phyloP scores from a whole-genome alignment of 768 basidiomycete species.

The Mycena leptocephala region DNA sequence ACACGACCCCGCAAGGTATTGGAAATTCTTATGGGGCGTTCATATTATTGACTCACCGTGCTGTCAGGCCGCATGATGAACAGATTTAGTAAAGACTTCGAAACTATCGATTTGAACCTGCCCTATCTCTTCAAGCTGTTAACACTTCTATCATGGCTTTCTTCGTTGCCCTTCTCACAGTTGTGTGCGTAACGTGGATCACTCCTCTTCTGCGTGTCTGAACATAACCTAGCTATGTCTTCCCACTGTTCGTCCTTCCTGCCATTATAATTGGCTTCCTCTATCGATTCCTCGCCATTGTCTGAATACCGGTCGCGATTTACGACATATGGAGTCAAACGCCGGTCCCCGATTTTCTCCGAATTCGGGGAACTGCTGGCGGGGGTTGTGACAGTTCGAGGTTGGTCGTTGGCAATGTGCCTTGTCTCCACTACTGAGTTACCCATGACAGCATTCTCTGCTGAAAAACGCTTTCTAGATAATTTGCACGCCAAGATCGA shows the following conservation, averaged over 20 bases:
- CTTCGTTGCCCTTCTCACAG: constrained; percentile 82
- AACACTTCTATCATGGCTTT: constrained; percentile 86
- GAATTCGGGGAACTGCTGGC: constrained; percentile 89
- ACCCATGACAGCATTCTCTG: constrained; percentile 78
- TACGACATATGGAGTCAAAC: constrained; percentile 95
- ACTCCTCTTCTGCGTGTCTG: too few species aligned
- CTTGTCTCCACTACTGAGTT: too few species aligned
- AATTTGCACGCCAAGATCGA: constrained; percentile 83
- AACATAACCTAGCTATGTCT: constrained; percentile 67
- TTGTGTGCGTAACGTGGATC: constrained; percentile 76
- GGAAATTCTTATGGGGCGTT: too few species aligned
- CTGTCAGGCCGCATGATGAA: constrained; percentile 86
- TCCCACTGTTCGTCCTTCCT: constrained; percentile 89
- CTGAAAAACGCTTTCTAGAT: constrained; percentile 84
- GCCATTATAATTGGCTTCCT: constrained; percentile 74
- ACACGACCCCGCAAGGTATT: constrained; percentile 86
- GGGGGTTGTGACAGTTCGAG: constrained; percentile 92
- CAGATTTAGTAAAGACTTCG: constrained; percentile 82
- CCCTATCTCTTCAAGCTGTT: constrained; percentile 81
- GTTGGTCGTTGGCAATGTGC: too few species aligned
- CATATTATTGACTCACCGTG: not conserved
- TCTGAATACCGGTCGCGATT: constrained; percentile 85
- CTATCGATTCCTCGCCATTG: constrained; percentile 81
- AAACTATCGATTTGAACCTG: constrained; percentile 86
- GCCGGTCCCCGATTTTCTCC: constrained; percentile 87